phyloP scores from a whole-genome alignment of 1,284 basidiomycete species.

The Bjerkandera adusta region DNA sequence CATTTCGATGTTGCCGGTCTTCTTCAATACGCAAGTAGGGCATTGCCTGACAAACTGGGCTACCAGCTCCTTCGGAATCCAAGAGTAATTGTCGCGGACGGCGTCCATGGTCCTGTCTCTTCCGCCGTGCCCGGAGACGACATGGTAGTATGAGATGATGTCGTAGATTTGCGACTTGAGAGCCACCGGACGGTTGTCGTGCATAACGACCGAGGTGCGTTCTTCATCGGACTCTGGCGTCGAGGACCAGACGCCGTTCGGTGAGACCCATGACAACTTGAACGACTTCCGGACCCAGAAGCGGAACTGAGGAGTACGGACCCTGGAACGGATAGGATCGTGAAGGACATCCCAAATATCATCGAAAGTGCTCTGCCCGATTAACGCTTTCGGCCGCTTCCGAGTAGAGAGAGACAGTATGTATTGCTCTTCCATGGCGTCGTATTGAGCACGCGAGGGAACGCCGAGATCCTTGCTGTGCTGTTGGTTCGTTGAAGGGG shows the following conservation, averaged over 20 bases:
- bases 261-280: constrained; percentile 39
- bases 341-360: constrained; percentile 65
- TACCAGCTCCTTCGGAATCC: constrained; percentile 79
- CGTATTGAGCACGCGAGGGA: constrained; percentile 43
- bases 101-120: constrained; percentile 69
- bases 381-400: constrained; percentile 67
- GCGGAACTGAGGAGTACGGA: constrained; percentile 46
- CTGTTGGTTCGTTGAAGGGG: not conserved
- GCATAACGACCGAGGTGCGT: constrained; percentile 47
- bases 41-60: constrained; percentile 74
- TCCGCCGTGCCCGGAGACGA: constrained; percentile 64
- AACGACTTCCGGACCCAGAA: constrained; percentile 85
- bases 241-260: constrained; percentile 8
- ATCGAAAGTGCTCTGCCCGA: constrained; percentile 67
- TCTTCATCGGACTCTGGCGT: constrained; percentile 16
- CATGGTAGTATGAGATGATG: constrained; percentile 70
- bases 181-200: constrained; percentile 69
- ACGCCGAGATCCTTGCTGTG: constrained; percentile 8
- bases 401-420: constrained; percentile 50
- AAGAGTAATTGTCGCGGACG: constrained; percentile 67
- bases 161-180: constrained; percentile 75
- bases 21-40: constrained; percentile 59
- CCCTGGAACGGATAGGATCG: constrained; percentile 16
- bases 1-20: constrained; percentile 26
- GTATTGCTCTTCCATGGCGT: constrained; percentile 51